Evolutionary conservation across 805 yeast species (phyloP).

Genomic region (Pichia eremophila): DNA sequence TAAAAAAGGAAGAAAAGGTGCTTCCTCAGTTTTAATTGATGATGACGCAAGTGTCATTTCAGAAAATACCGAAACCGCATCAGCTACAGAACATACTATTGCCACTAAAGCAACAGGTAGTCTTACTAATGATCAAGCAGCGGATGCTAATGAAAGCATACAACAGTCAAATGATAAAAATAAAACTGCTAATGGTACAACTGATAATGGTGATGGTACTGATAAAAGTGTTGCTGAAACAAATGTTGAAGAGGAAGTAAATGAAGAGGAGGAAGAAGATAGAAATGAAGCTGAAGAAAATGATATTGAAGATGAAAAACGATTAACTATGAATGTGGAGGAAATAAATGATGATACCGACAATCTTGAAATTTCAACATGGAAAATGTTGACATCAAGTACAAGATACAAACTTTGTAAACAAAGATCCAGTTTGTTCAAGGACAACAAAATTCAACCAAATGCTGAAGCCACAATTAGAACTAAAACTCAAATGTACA

Average conservation of each 20-base stretch:
- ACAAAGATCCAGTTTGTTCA: constrained; percentile 58
- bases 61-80: too few relatives aligned
- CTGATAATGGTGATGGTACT: neutral
- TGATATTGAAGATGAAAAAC: constrained; percentile 3
- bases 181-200: too few relatives aligned
- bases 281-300: constrained; percentile 21
- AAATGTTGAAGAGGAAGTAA: neutral
- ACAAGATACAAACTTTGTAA: constrained; percentile 68
- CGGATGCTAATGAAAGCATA: too few relatives aligned
- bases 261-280: constrained; percentile 1
- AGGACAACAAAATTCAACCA: constrained; percentile 45
- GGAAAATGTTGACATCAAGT: constrained; percentile 79
- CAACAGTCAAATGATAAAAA: neutral
- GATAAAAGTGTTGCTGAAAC: neutral
- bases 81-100: too few relatives aligned
- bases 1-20: constrained; percentile 31
- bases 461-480: constrained; percentile 66
- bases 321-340: constrained; percentile 4
- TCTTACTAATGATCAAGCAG: too few relatives aligned
- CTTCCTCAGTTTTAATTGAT: neutral
- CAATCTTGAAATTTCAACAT: constrained; percentile 69
- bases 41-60: too few relatives aligned
- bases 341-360: constrained; percentile 18
- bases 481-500: constrained; percentile 57
- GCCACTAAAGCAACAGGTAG: too few relatives aligned